These are phyloP conservation scores for Penicillium sp. DNA, from an alignment of 2,329 filamentous ascomycete species.

Conservation along the genomic window DNA sequence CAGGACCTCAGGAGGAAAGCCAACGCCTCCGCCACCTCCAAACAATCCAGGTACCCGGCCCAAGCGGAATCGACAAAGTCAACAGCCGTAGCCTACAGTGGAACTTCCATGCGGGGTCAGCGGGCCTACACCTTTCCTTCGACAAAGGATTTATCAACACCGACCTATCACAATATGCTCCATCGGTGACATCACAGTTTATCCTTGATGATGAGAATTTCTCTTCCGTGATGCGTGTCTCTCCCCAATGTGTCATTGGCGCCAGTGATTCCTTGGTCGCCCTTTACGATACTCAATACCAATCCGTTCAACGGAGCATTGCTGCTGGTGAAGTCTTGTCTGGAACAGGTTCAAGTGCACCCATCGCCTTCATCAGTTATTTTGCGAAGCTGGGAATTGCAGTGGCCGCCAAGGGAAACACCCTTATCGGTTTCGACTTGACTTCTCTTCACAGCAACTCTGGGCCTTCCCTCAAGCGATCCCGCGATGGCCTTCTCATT, in stretches of 20 bases:
- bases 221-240: constrained; percentile 45
- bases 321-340: constrained; percentile 32
- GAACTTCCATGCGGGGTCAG: constrained; percentile 42
- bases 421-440: constrained; percentile 47
- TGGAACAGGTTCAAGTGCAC: constrained; percentile 22
- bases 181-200: constrained; percentile 39
- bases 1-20: constrained; percentile 26
- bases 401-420: constrained; percentile 42
- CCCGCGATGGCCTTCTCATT: constrained; percentile 41
- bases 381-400: constrained; percentile 46
- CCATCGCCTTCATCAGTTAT: constrained; percentile 43
- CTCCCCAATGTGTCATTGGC: constrained; percentile 43
- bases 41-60: constrained; percentile 35
- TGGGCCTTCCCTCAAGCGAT: constrained; percentile 37
- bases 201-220: constrained; percentile 40
- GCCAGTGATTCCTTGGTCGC: constrained; percentile 43
- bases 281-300: constrained; percentile 49
- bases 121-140: constrained; percentile 41
- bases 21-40: constrained; percentile 39
- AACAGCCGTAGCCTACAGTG: constrained; percentile 32
- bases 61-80: constrained; percentile 28
- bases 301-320: constrained; percentile 46
- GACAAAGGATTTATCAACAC: constrained; percentile 41
- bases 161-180: constrained; percentile 45
- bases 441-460: constrained; percentile 30